A percentile compares a stretch with the other conserved stretches of the same genome.
These are phyloP conservation scores for Magnolia changhungtana DNA, from an alignment of 164 flowering plant genomes.

Conservation along the genomic window DNA sequence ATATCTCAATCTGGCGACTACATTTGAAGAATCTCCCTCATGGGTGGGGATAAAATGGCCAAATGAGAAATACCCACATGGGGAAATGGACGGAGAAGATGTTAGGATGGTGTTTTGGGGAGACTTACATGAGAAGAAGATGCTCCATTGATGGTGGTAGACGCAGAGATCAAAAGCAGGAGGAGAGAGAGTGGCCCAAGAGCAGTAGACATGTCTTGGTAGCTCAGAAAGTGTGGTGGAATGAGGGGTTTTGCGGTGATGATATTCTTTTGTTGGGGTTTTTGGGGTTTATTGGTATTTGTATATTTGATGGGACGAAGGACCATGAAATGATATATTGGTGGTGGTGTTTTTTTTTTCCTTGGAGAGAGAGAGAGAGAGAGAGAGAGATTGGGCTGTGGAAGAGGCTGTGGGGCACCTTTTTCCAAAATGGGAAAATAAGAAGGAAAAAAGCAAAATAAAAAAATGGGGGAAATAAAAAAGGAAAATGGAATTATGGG, in stretches of 20 bases:
- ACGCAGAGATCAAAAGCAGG: constrained; percentile 11
- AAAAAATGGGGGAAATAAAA: background rate
- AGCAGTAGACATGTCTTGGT: constrained; percentile 8
- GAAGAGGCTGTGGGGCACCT: background rate
- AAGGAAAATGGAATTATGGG: background rate
- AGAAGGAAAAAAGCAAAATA: background rate
- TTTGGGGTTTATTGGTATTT: constrained; percentile 2
- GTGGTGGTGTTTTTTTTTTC: background rate
- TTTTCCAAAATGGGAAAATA: background rate
- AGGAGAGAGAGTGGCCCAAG: constrained; percentile 8
- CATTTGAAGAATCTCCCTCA: background rate
- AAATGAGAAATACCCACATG: background rate
- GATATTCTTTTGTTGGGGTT: background rate
- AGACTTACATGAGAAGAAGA: constrained; percentile 7
- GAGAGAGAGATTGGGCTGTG: background rate
- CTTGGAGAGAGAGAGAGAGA: too few species aligned
- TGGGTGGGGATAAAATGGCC: background rate
- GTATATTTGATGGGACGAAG: background rate
- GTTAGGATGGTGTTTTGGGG: background rate
- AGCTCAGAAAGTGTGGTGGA: background rate
- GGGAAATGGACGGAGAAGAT: background rate
- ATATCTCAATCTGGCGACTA: background rate
- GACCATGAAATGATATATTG: too few species aligned
- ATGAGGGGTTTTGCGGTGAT: background rate
- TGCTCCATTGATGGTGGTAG: constrained; percentile 3